Evolutionary conservation across 371 early-diverging fungal genomes (phyloP), one percentile per base, ranked within the genome.

Genomic region (Zopfochytrium polystomum): DNA sequence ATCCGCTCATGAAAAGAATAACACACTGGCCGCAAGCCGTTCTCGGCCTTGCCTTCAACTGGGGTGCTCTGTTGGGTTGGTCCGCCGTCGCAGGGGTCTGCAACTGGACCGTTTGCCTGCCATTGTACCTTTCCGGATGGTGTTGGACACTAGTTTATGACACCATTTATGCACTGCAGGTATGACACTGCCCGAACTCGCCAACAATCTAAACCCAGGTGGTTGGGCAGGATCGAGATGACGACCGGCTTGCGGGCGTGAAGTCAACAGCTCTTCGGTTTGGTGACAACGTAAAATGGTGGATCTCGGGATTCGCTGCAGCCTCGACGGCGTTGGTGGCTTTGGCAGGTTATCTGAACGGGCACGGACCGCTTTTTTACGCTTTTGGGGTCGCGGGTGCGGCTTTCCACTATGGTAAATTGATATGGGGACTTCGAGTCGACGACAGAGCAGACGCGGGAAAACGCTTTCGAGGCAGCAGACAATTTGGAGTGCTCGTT

Each of bases 81-180:
- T 80, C 92, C 0, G 94, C 95, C n/a, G 85, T 95, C 74, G 71
- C 85, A 3, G 95, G 93, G 0, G 34, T 77, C n/a, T 80, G 68
- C 35, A 57, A 90, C 63, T 84, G 84, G 73, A 25, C 76, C 0
- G 91, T 90, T 0, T 80, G 82, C 3, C 79, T 89, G 1, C 96
- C 96, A 0, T 74, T 97, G 5, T 97, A 96, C 64, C 72, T 73
- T 2, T 87, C 89, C 2, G 95, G 95, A 6, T 80, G 95, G 2
- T 85, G 84, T 46, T 96, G 96, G 98, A 97, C 96, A 5, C 71
- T 97, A 6, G 86, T 93, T 2, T 97, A 96, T 73, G 96, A 96
- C 69, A 96, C 96, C 22, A 91, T 97, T 50, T 97, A 97, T 62
- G 96, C 95, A 2, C 90, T 94, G 58, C 93, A 91, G 70, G 76